These are phyloP conservation scores for Vitis hybrid DNA, from an alignment of 177 flowering plant genomes.

Conservation along the genomic window DNA sequence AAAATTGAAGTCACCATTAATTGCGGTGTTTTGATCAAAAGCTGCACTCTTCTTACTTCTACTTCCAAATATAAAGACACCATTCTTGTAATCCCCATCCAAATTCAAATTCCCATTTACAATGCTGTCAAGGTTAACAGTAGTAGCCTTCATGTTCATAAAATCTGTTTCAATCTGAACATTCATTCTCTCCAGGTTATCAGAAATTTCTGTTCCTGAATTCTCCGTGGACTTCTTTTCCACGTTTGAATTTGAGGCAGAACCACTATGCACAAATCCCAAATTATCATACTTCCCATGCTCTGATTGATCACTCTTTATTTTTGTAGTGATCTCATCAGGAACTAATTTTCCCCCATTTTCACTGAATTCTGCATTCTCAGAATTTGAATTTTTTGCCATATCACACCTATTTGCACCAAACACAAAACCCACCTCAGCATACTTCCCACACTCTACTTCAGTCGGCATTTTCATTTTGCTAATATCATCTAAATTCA, in stretches of 20 bases:
- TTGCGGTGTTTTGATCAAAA: constrained; percentile 2
- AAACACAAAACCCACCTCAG: constrained; percentile 15
- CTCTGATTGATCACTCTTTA: no score
- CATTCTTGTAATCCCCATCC: not conserved
- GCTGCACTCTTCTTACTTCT: constrained; percentile 6
- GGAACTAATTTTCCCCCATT: not conserved
- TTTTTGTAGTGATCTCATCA: not conserved
- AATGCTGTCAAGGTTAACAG: not conserved
- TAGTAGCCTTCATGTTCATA: constrained; percentile 7
- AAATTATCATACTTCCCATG: no score
- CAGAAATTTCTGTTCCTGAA: not conserved
- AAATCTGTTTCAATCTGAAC: constrained; percentile 8
- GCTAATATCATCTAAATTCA: not conserved
- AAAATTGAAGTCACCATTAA: not conserved
- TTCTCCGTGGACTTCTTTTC: not conserved
- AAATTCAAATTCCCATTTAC: not conserved
- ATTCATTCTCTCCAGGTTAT: constrained; percentile 8
- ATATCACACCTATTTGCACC: constrained; percentile 9
- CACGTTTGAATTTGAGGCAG: not conserved
- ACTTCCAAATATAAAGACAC: constrained; percentile 28
- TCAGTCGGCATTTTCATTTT: not conserved
- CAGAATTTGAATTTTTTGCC: constrained; percentile 3
- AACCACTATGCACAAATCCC: not conserved
- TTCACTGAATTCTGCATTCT: not conserved
- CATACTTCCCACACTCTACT: not conserved